Evolutionary conservation across 306 rosid species (phyloP).

Genomic region (Purshia tridentata): DNA sequence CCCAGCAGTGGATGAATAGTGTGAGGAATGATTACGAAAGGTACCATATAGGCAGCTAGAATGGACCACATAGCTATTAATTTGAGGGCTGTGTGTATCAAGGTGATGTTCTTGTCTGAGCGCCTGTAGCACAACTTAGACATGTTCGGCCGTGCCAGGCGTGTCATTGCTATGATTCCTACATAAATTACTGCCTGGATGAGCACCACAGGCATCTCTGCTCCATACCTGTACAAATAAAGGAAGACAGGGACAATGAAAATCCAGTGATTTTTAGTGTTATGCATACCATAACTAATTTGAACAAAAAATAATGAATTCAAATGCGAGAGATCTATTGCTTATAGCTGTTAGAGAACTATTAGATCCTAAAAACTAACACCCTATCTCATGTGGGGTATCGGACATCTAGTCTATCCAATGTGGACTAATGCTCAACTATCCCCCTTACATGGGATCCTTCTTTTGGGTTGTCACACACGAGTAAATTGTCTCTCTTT

Average conservation of each 20-base stretch:
- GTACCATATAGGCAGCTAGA: conserved; percentile 62
- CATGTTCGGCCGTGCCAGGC: conserved; percentile 67
- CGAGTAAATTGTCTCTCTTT: too few species aligned
- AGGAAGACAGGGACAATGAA: background rate
- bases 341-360: background rate
- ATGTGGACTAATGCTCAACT: too few species aligned
- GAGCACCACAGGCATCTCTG: conserved; percentile 58
- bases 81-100: conserved; percentile 56
- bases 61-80: conserved; percentile 61
- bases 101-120: conserved; percentile 48
- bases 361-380: too few species aligned
- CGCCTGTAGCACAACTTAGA: conserved; percentile 72
- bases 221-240: conserved; percentile 52
- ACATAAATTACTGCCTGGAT: conserved; percentile 53
- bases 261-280: too few species aligned
- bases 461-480: too few species aligned
- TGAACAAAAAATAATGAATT: too few species aligned
- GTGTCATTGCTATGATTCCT: conserved; percentile 62
- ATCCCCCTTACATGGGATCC: too few species aligned
- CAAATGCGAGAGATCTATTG: background rate
- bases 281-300: too few species aligned
- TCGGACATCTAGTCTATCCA: too few species aligned
- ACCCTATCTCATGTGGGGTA: too few species aligned
- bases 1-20: conserved; percentile 83
- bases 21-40: conserved; percentile 68